Conservation (phyloP, 306 rosid genomes). For the Lablab purpureus region DNA sequence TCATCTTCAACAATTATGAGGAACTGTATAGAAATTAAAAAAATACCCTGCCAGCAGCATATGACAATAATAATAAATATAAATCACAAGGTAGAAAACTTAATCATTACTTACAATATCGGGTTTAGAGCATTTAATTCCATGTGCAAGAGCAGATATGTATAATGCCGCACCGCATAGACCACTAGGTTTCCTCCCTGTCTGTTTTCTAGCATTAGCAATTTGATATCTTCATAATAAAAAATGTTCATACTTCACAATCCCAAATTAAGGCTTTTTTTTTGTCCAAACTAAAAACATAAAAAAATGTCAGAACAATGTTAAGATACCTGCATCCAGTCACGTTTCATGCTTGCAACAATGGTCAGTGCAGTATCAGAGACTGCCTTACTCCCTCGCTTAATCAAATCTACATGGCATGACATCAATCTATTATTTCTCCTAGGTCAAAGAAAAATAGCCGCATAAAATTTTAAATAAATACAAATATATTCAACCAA, state of each 20-base stretch:
- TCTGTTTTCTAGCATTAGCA: conserved; percentile 56
- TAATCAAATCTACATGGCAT: conserved; percentile 47
- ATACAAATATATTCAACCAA: background rate
- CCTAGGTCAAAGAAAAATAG: background rate
- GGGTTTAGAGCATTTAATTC: conserved; percentile 65
- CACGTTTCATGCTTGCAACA: conserved; percentile 87
- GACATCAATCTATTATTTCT: conserved; percentile 25
- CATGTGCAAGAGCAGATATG: conserved; percentile 79
- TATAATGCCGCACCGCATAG: conserved; percentile 91
- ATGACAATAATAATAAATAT: conserved; percentile 5
- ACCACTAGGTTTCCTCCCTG: conserved; percentile 96
- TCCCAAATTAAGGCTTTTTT: conserved; percentile 30
- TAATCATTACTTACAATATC: conserved; percentile 72
- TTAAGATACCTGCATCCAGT: conserved; percentile 86
- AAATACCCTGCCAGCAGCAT: background rate
- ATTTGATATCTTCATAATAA: conserved; percentile 5
- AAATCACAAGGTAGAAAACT: conserved; percentile 20
- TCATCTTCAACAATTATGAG: conserved; percentile 5
- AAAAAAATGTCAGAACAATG: conserved; percentile 23
- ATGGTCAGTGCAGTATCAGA: conserved; percentile 72
- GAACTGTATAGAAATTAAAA: conserved; percentile 4
- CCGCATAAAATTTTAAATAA: background rate
- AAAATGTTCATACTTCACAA: background rate
- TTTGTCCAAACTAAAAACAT: background rate
- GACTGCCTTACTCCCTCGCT: conserved; percentile 54